phyloP scores from a whole-genome alignment of 2,329 filamentous ascomycete species.

The Aspergillus puulaauensis region DNA sequence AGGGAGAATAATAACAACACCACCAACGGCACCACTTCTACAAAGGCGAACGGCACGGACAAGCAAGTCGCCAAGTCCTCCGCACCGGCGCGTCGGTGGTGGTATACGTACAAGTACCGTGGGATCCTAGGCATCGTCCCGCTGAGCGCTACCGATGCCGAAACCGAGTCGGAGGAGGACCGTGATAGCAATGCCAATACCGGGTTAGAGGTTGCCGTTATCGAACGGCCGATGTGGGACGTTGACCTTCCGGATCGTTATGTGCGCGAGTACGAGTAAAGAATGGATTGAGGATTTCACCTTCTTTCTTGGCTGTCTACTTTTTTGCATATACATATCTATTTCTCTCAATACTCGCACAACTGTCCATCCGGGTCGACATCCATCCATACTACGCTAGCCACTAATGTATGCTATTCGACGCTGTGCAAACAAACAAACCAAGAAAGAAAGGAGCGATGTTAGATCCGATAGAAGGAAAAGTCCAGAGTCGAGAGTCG shows the following conservation, averaged over 20 bases:
- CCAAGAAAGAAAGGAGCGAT: background rate
- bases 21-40: too few species aligned
- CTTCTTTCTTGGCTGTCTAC: background rate
- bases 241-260: conserved; percentile 73
- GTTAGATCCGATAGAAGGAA: too few species aligned
- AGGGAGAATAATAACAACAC: background rate
- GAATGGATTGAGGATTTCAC: background rate
- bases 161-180: background rate
- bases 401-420: too few species aligned
- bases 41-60: too few species aligned
- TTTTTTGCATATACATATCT: background rate
- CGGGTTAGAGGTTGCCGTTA: conserved; percentile 72
- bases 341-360: background rate
- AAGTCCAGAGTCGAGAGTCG: background rate
- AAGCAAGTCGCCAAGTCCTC: conserved; percentile 21
- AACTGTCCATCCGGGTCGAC: background rate
- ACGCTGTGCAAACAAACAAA: background rate
- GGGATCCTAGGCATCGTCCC: conserved; percentile 79
- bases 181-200: background rate
- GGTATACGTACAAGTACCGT: conserved; percentile 90
- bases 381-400: background rate
- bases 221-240: conserved; percentile 85
- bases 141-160: conserved; percentile 35
- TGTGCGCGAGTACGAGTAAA: conserved; percentile 55
- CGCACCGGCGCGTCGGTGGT: conserved; percentile 47